Percentiles rank a stretch among this genome's conserved stretches.
Evolutionary conservation across 2,329 filamentous ascomycete genomes (phyloP).

Genomic region (Pezicula neosporulosa): DNA sequence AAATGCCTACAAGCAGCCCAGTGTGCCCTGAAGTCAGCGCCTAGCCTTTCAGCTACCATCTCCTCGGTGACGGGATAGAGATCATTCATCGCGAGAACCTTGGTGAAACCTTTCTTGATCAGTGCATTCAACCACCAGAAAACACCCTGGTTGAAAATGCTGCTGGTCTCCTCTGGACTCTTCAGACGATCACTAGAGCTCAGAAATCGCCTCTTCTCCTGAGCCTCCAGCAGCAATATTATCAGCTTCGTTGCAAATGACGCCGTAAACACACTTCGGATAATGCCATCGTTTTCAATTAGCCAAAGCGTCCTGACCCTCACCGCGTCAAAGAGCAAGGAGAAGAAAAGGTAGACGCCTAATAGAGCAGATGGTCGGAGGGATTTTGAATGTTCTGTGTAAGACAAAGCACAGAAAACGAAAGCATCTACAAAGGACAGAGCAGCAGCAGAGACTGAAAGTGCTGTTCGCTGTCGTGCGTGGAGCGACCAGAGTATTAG

Average conservation of each 20-base stretch:
- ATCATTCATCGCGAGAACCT: conserved; percentile 20
- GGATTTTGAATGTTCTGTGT: conserved; percentile 31
- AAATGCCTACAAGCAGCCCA: neutral
- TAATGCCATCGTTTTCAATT: conserved; percentile 16
- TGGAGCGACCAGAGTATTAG: conserved; percentile 23
- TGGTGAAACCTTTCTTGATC: conserved; percentile 23
- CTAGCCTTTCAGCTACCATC: conserved; percentile 14
- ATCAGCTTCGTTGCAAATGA: conserved; percentile 24
- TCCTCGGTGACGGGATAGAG: conserved; percentile 27
- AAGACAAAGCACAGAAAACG: conserved; percentile 29
- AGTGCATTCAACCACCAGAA: conserved; percentile 35
- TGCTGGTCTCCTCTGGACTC: conserved; percentile 26
- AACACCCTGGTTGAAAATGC: conserved; percentile 30
- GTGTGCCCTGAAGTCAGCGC: conserved; percentile 22
- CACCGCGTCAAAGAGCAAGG: conserved; percentile 39
- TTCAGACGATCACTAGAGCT: conserved; percentile 6
- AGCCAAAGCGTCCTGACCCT: conserved; percentile 42
- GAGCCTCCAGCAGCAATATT: conserved; percentile 36
- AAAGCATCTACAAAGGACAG: conserved; percentile 29
- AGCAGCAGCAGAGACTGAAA: conserved; percentile 26
- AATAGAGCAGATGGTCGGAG: conserved; percentile 40
- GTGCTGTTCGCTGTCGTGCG: conserved; percentile 17
- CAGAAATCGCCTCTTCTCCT: conserved; percentile 29
- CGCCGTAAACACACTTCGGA: conserved; percentile 26
- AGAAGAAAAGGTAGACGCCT: conserved; percentile 36